Percentiles rank a stretch among this genome's conserved stretches.
Evolutionary conservation across 2,329 filamentous ascomycete genomes (phyloP).

Genomic region (Dryadomyces quercus-mongolicae): DNA sequence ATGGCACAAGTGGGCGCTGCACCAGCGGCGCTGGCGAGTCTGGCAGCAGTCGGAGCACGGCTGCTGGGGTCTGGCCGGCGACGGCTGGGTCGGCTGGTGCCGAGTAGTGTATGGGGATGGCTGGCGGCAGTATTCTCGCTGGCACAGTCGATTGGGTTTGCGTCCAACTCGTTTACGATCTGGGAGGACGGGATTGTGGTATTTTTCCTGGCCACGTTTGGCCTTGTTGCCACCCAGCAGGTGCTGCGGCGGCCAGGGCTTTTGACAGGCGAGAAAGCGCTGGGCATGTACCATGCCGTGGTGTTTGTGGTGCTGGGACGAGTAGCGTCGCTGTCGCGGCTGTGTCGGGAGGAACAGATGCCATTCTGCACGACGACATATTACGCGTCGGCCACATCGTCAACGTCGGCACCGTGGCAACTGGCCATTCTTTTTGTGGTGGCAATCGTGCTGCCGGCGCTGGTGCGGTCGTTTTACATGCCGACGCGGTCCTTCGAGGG

Average conservation of each 20-base stretch:
- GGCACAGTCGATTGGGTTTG: constrained; percentile 87
- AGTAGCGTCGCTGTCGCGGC: constrained; percentile 72
- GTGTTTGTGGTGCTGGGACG: constrained; percentile 71
- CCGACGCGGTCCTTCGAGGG: constrained; percentile 83
- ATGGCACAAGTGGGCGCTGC: constrained; percentile 24
- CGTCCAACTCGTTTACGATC: constrained; percentile 95
- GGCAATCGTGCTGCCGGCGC: constrained; percentile 56
- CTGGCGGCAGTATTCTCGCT: constrained; percentile 67
- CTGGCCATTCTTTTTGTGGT: constrained; percentile 67
- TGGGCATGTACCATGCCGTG: constrained; percentile 76
- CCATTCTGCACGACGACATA: constrained; percentile 92
- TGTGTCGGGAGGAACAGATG: constrained; percentile 98
- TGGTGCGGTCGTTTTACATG: constrained; percentile 68
- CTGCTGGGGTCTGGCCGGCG: constrained; percentile 30
- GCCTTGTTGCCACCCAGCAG: constrained; percentile 58
- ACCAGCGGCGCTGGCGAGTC: constrained; percentile 32
- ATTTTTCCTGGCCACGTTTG: constrained; percentile 85
- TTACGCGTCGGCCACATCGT: constrained; percentile 83
- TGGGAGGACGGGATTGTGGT: constrained; percentile 95
- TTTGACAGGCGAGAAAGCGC: constrained; percentile 47
- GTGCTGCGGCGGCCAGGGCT: constrained; percentile 59
- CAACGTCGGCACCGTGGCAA: constrained; percentile 87
- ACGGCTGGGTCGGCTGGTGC: constrained; percentile 41
- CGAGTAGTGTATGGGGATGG: constrained; percentile 80
- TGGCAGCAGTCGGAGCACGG: constrained; percentile 25